A percentile compares a stretch with the other conserved stretches of the same genome.
These are phyloP conservation scores for Ganoderma lingzhi DNA, from an alignment of 1,284 basidiomycete genomes.

Conservation along the genomic window DNA sequence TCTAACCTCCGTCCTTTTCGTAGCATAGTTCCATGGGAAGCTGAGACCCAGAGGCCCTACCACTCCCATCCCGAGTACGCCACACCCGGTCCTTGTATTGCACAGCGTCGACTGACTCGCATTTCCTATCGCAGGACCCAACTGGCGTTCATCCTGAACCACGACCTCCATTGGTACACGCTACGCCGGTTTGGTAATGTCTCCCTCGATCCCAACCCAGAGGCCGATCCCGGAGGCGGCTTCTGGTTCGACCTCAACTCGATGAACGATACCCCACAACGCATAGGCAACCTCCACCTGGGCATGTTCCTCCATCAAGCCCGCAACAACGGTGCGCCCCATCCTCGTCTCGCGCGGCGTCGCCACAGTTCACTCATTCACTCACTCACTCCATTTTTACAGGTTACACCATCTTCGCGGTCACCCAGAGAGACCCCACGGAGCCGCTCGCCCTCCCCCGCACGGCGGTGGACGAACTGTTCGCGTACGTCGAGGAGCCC, in stretches of 20 bases:
- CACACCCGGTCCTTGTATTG: conserved; percentile 24
- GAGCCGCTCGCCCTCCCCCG: conserved; percentile 61
- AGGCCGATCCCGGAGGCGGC: conserved; percentile 54
- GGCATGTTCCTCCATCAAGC: conserved; percentile 10
- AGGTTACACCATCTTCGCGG: conserved; percentile 93
- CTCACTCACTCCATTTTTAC: neutral
- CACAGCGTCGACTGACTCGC: conserved; percentile 4
- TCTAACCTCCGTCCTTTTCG: neutral
- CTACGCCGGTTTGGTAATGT: conserved; percentile 7
- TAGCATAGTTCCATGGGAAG: conserved; percentile 8
- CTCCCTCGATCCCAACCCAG: conserved; percentile 4
- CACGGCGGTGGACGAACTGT: conserved; percentile 71
- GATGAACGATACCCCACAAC: conserved; percentile 63
- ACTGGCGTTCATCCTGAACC: conserved; percentile 90
- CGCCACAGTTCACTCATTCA: neutral
- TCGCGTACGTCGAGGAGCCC: conserved; percentile 61
- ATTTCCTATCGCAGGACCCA: conserved; percentile 62
- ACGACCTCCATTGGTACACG: conserved; percentile 41
- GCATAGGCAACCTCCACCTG: conserved; percentile 2
- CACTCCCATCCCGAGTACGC: conserved; percentile 6
- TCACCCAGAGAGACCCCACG: conserved; percentile 63
- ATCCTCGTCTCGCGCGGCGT: conserved; percentile 30
- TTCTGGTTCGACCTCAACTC: conserved; percentile 96
- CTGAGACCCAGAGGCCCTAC: conserved; percentile 4
- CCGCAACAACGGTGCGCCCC: neutral